A percentile compares a stretch with the other conserved stretches of the same genome.
phyloP scores from a whole-genome alignment of 2,329 filamentous ascomycete species.

The Sarocladiaceae sp. region DNA sequence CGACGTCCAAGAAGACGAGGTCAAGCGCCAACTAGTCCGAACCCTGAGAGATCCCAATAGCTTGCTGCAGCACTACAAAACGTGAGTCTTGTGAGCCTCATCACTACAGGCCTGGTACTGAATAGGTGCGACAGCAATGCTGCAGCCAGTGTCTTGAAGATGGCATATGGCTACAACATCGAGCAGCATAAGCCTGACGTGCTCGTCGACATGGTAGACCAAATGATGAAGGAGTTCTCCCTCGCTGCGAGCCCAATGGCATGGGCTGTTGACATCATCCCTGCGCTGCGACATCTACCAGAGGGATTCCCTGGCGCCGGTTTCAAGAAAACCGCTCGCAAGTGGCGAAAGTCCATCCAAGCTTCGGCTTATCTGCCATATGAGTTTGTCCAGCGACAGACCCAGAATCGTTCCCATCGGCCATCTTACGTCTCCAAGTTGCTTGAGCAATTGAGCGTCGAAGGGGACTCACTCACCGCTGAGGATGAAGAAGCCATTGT shows the following conservation, averaged over 20 bases:
- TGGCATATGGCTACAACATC: slow-evolving; percentile 18
- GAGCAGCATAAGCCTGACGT: slow-evolving; percentile 16
- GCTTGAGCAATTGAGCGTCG: background rate
- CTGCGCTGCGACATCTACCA: slow-evolving; percentile 11
- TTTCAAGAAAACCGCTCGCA: slow-evolving; percentile 17
- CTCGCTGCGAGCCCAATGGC: slow-evolving; percentile 16
- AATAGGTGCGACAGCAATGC: slow-evolving; percentile 15
- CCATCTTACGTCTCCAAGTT: slow-evolving; percentile 10
- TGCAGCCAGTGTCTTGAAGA: slow-evolving; percentile 14
- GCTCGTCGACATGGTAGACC: slow-evolving; percentile 13
- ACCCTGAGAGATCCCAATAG: slow-evolving; percentile 16
- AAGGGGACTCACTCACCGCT: background rate
- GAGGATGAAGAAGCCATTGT: slow-evolving; percentile 13
- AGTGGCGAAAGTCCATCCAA: slow-evolving; percentile 14
- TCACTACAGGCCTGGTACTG: background rate
- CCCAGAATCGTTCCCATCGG: background rate
- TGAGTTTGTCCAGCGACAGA: slow-evolving; percentile 16
- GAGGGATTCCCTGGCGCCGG: slow-evolving; percentile 16
- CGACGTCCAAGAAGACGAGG: slow-evolving; percentile 21
- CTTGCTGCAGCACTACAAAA: slow-evolving; percentile 19
- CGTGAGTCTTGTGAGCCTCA: no score
- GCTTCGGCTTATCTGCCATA: slow-evolving; percentile 16
- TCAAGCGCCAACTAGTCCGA: slow-evolving; percentile 18
- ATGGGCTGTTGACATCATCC: slow-evolving; percentile 19
- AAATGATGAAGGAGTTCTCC: slow-evolving; percentile 17